These are phyloP conservation scores for Pelargonium australe DNA, from an alignment of 441 rosid genomes.

Conservation along the genomic window DNA sequence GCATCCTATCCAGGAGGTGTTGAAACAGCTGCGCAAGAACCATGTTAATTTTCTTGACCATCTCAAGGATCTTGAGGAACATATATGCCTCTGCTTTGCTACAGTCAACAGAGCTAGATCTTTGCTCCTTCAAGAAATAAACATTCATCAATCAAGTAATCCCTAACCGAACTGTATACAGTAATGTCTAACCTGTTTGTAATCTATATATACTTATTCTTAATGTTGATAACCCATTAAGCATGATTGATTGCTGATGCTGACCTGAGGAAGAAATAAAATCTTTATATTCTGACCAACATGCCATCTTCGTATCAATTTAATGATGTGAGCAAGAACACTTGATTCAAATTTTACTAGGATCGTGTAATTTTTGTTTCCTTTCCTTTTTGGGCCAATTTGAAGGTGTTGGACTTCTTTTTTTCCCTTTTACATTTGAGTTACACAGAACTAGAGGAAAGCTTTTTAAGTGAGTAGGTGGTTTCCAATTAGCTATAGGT, in stretches of 20 bases:
- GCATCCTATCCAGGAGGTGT: slow-evolving; percentile 37
- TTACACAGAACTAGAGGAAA: too few species aligned
- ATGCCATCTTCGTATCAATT: neutral
- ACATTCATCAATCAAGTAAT: slow-evolving; percentile 28
- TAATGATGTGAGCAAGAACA: neutral
- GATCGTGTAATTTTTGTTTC: too few species aligned
- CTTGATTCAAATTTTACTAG: neutral
- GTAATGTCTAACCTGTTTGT: neutral
- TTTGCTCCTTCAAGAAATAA: slow-evolving; percentile 48
- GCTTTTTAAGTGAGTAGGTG: neutral
- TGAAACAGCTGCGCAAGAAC: slow-evolving; percentile 48
- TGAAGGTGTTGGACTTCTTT: too few species aligned
- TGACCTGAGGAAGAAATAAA: neutral
- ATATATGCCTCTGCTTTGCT: slow-evolving; percentile 51
- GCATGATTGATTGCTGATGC: neutral
- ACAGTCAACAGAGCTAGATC: slow-evolving; percentile 52
- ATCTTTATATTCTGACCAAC: neutral
- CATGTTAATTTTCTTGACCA: slow-evolving; percentile 34
- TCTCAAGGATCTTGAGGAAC: slow-evolving; percentile 61
- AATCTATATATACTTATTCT: neutral
- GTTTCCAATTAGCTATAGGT: neutral
- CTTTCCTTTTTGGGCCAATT: too few species aligned
- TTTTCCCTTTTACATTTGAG: too few species aligned
- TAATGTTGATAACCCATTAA: neutral
- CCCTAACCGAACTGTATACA: slow-evolving; percentile 21